Conservation (phyloP, 192 early-diverging fungal genomes). For the Spizellomyces sp. region DNA sequence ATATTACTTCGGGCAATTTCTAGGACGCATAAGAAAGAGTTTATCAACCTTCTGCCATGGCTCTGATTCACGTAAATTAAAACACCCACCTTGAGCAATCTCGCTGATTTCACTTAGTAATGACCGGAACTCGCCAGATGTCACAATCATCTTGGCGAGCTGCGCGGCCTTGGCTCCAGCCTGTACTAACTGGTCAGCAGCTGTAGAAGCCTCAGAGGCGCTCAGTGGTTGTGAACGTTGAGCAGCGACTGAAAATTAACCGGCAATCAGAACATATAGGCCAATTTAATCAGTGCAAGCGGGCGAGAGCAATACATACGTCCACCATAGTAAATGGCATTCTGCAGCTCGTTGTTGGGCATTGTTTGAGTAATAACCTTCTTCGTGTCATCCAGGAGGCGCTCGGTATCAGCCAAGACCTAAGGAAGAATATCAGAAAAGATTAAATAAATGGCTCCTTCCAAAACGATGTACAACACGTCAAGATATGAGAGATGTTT, state of each 20-base stretch:
- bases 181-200: constrained; percentile 35
- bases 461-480: background rate
- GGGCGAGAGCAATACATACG: constrained; percentile 5
- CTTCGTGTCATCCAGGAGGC: constrained; percentile 37
- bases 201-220: constrained; percentile 7
- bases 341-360: constrained; percentile 52
- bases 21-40: background rate
- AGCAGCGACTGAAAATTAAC: background rate
- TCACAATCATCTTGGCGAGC: constrained; percentile 45
- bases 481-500: background rate
- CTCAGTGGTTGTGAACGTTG: constrained; percentile 1
- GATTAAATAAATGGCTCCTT: background rate
- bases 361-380: constrained; percentile 46
- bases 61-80: background rate
- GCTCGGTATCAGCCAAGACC: constrained; percentile 40
- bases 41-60: background rate
- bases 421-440: background rate
- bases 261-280: background rate
- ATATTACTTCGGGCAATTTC: constrained; percentile 23
- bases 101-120: constrained; percentile 44
- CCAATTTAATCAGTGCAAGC: background rate
- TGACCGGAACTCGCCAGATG: constrained; percentile 50
- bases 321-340: constrained; percentile 31
- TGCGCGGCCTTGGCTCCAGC: constrained; percentile 41
- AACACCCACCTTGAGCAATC: constrained; percentile 36